Evolutionary conservation across 345 rosid genomes (phyloP).

Genomic region (Eucalyptus brandiana): DNA sequence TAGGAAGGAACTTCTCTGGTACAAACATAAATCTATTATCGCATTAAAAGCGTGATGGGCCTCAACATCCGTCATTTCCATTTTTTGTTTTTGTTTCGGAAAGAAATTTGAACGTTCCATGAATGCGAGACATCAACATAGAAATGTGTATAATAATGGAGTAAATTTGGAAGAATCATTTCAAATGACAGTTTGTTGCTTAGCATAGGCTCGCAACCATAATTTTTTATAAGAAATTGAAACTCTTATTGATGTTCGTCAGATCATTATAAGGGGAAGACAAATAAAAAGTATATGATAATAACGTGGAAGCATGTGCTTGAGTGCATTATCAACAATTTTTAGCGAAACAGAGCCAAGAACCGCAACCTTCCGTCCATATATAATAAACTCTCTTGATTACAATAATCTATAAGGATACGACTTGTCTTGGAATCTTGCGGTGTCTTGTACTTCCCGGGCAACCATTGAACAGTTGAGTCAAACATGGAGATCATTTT

Average conservation of each 20-base stretch:
- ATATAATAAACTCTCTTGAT: not conserved
- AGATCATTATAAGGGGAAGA: not conserved
- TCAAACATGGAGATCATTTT: not conserved
- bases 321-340: not conserved
- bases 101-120: not conserved
- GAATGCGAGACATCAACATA: accelerated
- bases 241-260: not conserved
- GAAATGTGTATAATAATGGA: not conserved
- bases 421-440: not conserved
- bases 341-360: not conserved
- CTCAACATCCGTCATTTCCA: not conserved
- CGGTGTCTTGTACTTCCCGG: not conserved
- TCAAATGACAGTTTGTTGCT: not conserved
- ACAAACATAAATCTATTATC: not conserved
- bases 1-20: not conserved
- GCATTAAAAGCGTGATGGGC: not conserved
- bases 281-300: not conserved
- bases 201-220: not conserved
- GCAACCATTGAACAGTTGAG: not conserved
- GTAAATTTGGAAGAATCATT: not conserved
- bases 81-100: not conserved
- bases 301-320: not conserved
- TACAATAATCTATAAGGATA: not conserved
- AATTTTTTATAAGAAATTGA: not conserved
- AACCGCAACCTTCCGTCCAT: not conserved